phyloP scores from a whole-genome alignment of 345 rosid species.

The Citrus reticulata region DNA sequence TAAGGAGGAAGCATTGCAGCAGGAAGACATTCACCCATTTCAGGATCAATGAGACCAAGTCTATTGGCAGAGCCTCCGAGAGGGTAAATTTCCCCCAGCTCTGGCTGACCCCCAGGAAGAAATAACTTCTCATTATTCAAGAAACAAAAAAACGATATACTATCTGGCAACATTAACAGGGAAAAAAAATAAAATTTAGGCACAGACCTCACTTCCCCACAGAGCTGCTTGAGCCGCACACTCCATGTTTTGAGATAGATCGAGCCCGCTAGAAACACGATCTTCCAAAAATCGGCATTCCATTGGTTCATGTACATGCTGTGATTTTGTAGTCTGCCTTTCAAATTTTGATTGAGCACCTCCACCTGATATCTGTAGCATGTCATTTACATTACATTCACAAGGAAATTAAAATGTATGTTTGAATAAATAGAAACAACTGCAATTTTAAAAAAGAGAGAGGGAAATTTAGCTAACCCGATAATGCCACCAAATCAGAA shows the following conservation, averaged over 20 bases:
- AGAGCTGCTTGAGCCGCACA: constrained; percentile 88
- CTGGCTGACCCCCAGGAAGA: constrained; percentile 82
- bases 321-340: constrained; percentile 39
- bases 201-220: constrained; percentile 86
- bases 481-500: constrained; percentile 83
- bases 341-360: constrained; percentile 49
- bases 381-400: neutral
- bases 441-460: neutral
- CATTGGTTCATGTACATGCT: constrained; percentile 37
- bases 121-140: constrained; percentile 49
- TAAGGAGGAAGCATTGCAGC: constrained; percentile 88
- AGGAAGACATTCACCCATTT: constrained; percentile 85
- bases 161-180: neutral
- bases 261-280: constrained; percentile 64
- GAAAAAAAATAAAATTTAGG: neutral
- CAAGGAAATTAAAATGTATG: constrained; percentile 1
- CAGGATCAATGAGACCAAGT: constrained; percentile 78
- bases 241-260: constrained; percentile 62
- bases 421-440: neutral
- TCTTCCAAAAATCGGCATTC: constrained; percentile 60
- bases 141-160: constrained; percentile 3
- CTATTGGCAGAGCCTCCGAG: constrained; percentile 91
- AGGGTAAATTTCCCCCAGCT: constrained; percentile 92
- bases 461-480: constrained; percentile 41
- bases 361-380: constrained; percentile 72